phyloP scores from a whole-genome alignment of 2,329 filamentous ascomycete genomes.

The Aureobasidium sp. region DNA sequence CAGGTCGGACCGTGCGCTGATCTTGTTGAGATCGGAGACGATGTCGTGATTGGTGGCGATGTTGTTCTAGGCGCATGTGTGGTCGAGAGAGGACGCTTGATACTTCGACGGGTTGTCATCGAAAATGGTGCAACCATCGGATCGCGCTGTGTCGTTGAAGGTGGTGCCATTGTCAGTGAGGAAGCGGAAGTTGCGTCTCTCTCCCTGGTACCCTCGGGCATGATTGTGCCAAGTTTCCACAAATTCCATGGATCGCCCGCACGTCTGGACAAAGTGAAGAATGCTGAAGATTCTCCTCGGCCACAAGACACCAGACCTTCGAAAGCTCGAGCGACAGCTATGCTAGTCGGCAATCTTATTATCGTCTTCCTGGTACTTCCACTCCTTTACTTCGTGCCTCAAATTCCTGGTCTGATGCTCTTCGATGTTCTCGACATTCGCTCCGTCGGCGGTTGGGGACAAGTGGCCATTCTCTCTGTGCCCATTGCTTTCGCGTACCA shows the following conservation, averaged over 20 bases:
- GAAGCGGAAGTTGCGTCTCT: conserved; percentile 1
- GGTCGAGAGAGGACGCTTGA: not conserved
- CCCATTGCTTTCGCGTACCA: not conserved
- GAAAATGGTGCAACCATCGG: not conserved
- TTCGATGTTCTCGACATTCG: conserved; percentile 2
- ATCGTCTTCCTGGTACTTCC: not conserved
- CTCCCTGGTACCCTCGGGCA: not conserved
- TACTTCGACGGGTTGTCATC: not conserved
- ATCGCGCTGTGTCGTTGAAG: not conserved
- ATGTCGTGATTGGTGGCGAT: conserved; percentile 3
- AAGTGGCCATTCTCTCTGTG: not conserved
- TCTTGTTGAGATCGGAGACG: not conserved
- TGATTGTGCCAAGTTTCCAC: not conserved
- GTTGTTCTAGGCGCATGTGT: not conserved
- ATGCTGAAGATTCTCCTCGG: not conserved
- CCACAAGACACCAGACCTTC: conserved; percentile 1
- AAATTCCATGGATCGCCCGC: not conserved
- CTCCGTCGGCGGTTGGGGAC: not conserved
- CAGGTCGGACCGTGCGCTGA: not conserved
- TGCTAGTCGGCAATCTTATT: not conserved
- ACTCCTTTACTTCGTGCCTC: not conserved
- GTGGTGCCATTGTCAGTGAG: not conserved
- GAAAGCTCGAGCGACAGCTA: not conserved
- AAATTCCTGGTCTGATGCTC: not conserved
- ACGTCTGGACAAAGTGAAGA: not conserved